Evolutionary conservation across 139 green algal species (phyloP).

Genomic region (Tetratostichococcus sp.): DNA sequence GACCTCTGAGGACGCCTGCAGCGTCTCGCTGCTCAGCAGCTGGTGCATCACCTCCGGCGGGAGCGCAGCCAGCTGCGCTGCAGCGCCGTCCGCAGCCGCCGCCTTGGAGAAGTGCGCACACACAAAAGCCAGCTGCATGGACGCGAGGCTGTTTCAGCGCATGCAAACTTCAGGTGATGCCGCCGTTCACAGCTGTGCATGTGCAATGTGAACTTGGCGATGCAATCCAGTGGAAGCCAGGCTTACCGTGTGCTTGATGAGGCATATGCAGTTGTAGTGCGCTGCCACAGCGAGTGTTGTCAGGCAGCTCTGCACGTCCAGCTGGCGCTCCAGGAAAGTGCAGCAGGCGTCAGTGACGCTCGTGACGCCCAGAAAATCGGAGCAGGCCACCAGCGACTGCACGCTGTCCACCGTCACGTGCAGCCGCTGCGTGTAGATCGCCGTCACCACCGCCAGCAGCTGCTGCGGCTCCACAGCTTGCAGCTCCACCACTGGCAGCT

Average conservation of each 20-base stretch:
- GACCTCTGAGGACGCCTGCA: not conserved
- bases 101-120: not conserved
- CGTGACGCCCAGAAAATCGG: conserved; percentile 3
- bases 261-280: not conserved
- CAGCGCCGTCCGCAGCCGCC: not conserved
- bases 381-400: not conserved
- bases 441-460: not conserved
- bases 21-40: conserved; percentile 4
- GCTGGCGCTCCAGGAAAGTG: not conserved
- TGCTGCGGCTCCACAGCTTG: not conserved
- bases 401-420: conserved; percentile 7
- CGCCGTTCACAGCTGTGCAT: too few relatives aligned
- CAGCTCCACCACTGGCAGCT: not conserved
- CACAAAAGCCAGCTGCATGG: conserved; percentile 4
- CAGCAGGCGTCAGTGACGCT: conserved; percentile 1
- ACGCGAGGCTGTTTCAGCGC: too few relatives aligned
- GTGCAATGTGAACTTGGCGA: too few relatives aligned
- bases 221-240: not conserved
- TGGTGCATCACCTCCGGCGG: not conserved
- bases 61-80: not conserved
- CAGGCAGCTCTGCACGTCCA: not conserved
- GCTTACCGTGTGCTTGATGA: not conserved
- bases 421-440: conserved; percentile 4
- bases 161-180: too few relatives aligned
- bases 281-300: not conserved